These are phyloP conservation scores for Circinella minor DNA, from an alignment of 371 early-diverging fungal genomes.

Conservation along the genomic window DNA sequence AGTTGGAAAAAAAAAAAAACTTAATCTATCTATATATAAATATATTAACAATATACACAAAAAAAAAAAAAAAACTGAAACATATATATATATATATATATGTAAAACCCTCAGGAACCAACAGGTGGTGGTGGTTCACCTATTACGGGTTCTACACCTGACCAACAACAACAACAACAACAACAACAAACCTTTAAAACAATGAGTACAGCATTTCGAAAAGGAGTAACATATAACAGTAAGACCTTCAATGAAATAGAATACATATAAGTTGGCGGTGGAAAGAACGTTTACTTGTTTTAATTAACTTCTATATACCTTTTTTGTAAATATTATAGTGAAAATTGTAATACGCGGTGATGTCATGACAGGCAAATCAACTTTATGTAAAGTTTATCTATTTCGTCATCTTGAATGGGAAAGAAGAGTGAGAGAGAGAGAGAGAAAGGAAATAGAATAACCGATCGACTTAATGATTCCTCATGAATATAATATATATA, in stretches of 20 bases:
- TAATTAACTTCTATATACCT: no score
- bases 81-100: neutral
- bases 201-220: conserved; percentile 52
- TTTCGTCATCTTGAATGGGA: neutral
- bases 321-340: conserved; percentile 45
- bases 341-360: conserved; percentile 71
- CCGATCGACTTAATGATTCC: no score
- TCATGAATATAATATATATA: conserved; percentile 18
- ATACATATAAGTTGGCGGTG: no score
- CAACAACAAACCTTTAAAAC: conserved; percentile 40
- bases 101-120: neutral
- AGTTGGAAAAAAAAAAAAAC: neutral
- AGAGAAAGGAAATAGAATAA: no score
- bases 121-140: neutral
- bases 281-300: no score
- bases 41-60: neutral
- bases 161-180: conserved; percentile 16
- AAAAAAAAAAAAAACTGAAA: neutral
- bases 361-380: conserved; percentile 69
- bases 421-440: no score
- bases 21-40: neutral
- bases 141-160: conserved; percentile 8
- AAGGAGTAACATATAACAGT: conserved; percentile 65
- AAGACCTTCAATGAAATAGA: conserved; percentile 5
- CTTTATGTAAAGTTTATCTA: conserved; percentile 54